Evolutionary conservation across 768 basidiomycete genomes (phyloP).

Genomic region (Mycena vulgaris): DNA sequence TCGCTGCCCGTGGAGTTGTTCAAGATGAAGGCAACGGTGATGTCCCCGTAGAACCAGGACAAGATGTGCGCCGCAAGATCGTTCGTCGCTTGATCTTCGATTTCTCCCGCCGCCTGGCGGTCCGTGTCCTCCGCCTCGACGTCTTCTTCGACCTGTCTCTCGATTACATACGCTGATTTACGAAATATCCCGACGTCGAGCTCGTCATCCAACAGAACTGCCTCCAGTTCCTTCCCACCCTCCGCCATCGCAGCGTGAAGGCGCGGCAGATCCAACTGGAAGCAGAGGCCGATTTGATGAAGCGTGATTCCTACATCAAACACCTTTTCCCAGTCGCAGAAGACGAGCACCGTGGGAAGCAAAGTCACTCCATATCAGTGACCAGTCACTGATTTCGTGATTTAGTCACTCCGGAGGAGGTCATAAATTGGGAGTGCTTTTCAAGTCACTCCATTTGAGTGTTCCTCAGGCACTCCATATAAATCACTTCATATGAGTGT

Average conservation of each 20-base stretch:
- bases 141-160: constrained; percentile 39
- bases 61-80: constrained; percentile 45
- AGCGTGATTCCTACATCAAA: constrained; percentile 42
- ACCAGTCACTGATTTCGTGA: too few species aligned
- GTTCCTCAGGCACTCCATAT: too few species aligned
- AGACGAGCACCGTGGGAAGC: too few species aligned
- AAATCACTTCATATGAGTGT: too few species aligned
- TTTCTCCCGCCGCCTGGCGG: constrained; percentile 34
- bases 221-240: constrained; percentile 42
- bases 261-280: constrained; percentile 43
- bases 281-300: constrained; percentile 44
- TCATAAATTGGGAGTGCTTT: too few species aligned
- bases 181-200: constrained; percentile 47
- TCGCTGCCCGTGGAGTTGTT: constrained; percentile 26
- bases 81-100: constrained; percentile 34
- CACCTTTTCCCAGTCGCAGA: constrained; percentile 44
- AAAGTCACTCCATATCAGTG: too few species aligned
- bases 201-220: constrained; percentile 45
- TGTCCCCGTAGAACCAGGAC: constrained; percentile 44
- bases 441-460: too few species aligned
- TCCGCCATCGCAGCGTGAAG: constrained; percentile 40
- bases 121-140: constrained; percentile 45
- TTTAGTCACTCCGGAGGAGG: too few species aligned
- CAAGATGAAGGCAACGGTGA: constrained; percentile 45
- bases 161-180: constrained; percentile 29